phyloP scores from a whole-genome alignment of 176 grass and related monocot species.

The Saccharum spontaneum region DNA sequence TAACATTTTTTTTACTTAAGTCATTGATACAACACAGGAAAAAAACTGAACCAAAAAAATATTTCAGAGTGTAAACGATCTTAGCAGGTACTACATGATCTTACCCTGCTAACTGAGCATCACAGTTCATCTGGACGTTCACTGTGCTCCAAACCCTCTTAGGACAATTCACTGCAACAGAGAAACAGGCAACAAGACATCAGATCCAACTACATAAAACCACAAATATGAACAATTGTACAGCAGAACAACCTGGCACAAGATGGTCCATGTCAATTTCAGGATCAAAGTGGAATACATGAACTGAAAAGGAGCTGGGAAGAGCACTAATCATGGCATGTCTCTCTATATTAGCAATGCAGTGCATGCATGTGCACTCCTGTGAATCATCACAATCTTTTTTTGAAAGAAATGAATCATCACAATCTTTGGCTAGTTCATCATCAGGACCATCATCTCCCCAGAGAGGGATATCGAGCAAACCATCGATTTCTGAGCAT shows the following conservation, averaged over 20 bases:
- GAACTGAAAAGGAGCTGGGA: neutral
- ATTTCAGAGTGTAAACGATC: neutral
- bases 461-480: neutral
- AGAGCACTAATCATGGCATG: neutral
- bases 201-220: neutral
- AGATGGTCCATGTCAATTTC: slow-evolving; percentile 17
- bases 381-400: neutral
- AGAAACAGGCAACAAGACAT: neutral
- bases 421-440: neutral
- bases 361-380: neutral
- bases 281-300: slow-evolving; percentile 9
- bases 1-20: neutral
- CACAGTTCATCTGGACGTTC: slow-evolving; percentile 5
- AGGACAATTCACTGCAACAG: neutral
- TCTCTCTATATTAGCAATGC: neutral
- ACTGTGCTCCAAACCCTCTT: neutral
- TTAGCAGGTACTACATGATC: neutral
- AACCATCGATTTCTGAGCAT: neutral
- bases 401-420: neutral
- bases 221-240: neutral
- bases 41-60: neutral
- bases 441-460: neutral
- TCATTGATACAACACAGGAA: neutral
- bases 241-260: slow-evolving; percentile 2
- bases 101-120: slow-evolving; percentile 21